Evolutionary conservation across 371 early-diverging fungal genomes (phyloP), one percentile per base, ranked within the genome.

Genomic region (Saksenaea vasiformis): DNA sequence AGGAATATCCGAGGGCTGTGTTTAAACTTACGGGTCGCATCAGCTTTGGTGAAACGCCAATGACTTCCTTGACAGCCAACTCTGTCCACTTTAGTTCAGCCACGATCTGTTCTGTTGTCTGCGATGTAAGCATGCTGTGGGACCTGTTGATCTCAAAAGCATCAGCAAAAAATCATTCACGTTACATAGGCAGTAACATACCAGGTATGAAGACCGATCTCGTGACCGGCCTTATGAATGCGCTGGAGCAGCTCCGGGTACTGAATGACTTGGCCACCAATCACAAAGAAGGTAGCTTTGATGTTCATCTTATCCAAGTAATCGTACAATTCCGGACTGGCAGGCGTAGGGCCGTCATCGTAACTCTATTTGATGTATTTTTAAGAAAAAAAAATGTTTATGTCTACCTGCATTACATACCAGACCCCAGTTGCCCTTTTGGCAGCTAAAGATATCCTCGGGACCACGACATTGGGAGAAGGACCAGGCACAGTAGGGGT

Each of bases 21-120:
- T 15, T 19, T 43, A 41, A 22, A 58, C 61, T 65, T 71, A 71
- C 67, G 17, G 67, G 72, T 38, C 72, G 62, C 55, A 71, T 61
- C 37, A 68, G 61, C 28, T 54, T 58, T 26, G 68, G 72, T 28
- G 68, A 64, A 22, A 67, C 67, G 34, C 87, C 87, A 54, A 78
- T 83, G 47, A 83, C 77, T 14, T 76, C 79, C 72, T 85, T 58
- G 65, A 90, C 83, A 22, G 83, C 80, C 55, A 72, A 66, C 62
- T 81, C 85, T 4, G 83, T 85, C 82, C 81, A 86, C 66, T 81
- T 80, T 56, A 88, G 67, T 71, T 90, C 89, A 39, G 87, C 85
- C 15, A 87, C 73, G 37, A 90, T 78, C 65, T 82, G 74, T 34
- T 86, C 85, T 43, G 74, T 85, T 37, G 83, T 65, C 39, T 78